A percentile compares a stretch with the other conserved stretches of the same genome.
These are phyloP conservation scores for Chaetomium cochliodes DNA, from an alignment of 495 filamentous ascomycete species.

Conservation along the genomic window DNA sequence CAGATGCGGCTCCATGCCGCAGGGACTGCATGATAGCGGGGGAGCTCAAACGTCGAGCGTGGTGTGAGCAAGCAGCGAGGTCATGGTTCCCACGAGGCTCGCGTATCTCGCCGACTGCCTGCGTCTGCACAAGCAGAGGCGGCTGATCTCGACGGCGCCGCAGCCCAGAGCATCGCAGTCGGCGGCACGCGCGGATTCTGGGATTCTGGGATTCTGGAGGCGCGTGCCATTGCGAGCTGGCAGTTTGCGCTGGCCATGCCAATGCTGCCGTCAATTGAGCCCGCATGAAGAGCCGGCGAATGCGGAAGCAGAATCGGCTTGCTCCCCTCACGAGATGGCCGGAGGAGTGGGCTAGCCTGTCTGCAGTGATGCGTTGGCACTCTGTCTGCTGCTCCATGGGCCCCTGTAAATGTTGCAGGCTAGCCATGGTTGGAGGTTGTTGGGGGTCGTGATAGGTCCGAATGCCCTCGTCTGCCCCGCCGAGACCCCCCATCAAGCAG, in stretches of 20 bases:
- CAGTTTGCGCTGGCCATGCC: conserved; percentile 3
- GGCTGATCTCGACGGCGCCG: not conserved
- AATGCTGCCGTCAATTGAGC: conserved; percentile 16
- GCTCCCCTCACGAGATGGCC: conserved; percentile 21
- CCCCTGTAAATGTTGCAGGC: conserved; percentile 35
- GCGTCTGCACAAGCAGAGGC: conserved; percentile 6
- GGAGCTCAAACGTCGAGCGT: not conserved
- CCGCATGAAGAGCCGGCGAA: conserved; percentile 30
- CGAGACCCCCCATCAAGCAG: conserved; percentile 17
- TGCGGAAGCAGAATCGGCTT: conserved; percentile 10
- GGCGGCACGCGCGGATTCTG: conserved; percentile 13
- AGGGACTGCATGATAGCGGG: not conserved
- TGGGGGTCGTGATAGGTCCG: conserved; percentile 36
- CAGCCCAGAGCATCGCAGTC: not conserved
- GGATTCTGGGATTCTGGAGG: too few relatives aligned
- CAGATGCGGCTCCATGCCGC: conserved; percentile 2
- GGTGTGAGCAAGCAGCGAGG: not conserved
- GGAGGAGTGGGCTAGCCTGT: conserved; percentile 31
- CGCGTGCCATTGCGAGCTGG: not conserved
- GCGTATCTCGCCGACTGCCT: conserved; percentile 13
- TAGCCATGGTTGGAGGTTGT: conserved; percentile 26
- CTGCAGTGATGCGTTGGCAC: conserved; percentile 45
- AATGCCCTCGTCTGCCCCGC: conserved; percentile 30
- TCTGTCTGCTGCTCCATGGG: conserved; percentile 31
- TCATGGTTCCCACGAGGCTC: conserved; percentile 7